Evolutionary conservation across 768 basidiomycete species (phyloP).

Genomic region (Lactifluus hygrophoroides): DNA sequence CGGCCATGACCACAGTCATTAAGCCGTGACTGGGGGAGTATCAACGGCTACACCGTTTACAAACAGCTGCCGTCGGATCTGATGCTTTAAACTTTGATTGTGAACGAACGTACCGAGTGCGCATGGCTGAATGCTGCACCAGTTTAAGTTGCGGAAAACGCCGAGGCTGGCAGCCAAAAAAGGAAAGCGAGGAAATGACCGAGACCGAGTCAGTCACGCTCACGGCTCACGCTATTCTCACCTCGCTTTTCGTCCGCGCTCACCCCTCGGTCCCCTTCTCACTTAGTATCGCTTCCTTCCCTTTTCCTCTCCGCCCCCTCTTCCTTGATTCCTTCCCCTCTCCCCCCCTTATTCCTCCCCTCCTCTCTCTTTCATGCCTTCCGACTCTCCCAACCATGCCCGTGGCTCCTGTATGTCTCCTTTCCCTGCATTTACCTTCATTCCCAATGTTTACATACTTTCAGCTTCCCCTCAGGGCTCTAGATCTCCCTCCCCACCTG

Average conservation of each 20-base stretch:
- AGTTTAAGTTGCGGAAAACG: too few relatives aligned
- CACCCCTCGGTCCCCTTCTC: slow-evolving; percentile 6
- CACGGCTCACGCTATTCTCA: neutral
- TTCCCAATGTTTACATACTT: slow-evolving; percentile 21
- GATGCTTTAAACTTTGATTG: too few relatives aligned
- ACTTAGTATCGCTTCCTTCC: slow-evolving; percentile 3
- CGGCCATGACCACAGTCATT: too few relatives aligned
- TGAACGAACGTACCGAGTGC: too few relatives aligned
- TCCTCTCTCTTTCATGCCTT: slow-evolving; percentile 45
- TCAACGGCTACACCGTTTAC: too few relatives aligned
- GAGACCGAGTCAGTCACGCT: neutral
- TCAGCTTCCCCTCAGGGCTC: slow-evolving; percentile 58
- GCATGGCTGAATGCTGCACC: too few relatives aligned
- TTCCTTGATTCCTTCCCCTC: slow-evolving; percentile 25
- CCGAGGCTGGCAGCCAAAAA: too few relatives aligned
- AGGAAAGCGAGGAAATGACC: too few relatives aligned
- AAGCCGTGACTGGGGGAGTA: too few relatives aligned
- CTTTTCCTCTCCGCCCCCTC: slow-evolving; percentile 11
- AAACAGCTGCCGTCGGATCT: too few relatives aligned
- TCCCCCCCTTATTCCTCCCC: slow-evolving; percentile 25
- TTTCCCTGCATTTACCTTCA: slow-evolving; percentile 18
- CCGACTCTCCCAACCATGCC: slow-evolving; percentile 48
- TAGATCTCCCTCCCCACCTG: slow-evolving; percentile 65
- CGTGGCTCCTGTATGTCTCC: slow-evolving; percentile 40
- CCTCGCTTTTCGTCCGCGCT: slow-evolving; percentile 13